Percentiles rank a stretch among this genome's conserved stretches.
phyloP scores from a whole-genome alignment of 208 protist genomes.

The Trypanosoma theileri region DNA sequence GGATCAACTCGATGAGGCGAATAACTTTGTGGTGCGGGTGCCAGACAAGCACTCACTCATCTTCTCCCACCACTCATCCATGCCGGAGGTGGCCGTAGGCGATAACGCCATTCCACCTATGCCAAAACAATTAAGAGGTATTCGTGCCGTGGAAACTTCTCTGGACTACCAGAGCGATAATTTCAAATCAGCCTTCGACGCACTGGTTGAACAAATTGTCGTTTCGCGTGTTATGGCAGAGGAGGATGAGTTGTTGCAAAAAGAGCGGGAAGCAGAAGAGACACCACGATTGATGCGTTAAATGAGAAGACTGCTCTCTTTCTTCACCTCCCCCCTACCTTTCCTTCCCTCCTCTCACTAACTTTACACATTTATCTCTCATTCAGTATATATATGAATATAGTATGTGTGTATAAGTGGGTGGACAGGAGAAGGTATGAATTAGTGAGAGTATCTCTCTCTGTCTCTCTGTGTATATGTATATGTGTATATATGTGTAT shows the following conservation, averaged over 20 bases:
- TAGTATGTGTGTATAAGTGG: constrained; percentile 12
- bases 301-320: not conserved
- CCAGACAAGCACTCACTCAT: constrained; percentile 63
- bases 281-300: constrained; percentile 32
- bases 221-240: constrained; percentile 59
- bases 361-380: constrained; percentile 3
- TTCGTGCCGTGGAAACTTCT: constrained; percentile 78
- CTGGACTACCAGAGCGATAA: constrained; percentile 89
- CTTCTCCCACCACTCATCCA: constrained; percentile 76
- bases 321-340: not conserved
- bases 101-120: constrained; percentile 45
- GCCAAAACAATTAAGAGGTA: constrained; percentile 76
- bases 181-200: constrained; percentile 90
- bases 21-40: constrained; percentile 66
- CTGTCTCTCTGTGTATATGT: not conserved
- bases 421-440: not conserved
- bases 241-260: constrained; percentile 69
- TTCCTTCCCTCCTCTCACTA: too few relatives aligned
- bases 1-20: constrained; percentile 61
- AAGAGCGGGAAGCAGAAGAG: constrained; percentile 38
- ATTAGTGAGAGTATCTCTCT: not conserved
- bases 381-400: not conserved
- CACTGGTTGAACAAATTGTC: constrained; percentile 73
- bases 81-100: constrained; percentile 37
- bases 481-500: too few relatives aligned